These are phyloP conservation scores for Paraphoma sp. DNA, from an alignment of 2,329 filamentous ascomycete genomes.

Conservation along the genomic window DNA sequence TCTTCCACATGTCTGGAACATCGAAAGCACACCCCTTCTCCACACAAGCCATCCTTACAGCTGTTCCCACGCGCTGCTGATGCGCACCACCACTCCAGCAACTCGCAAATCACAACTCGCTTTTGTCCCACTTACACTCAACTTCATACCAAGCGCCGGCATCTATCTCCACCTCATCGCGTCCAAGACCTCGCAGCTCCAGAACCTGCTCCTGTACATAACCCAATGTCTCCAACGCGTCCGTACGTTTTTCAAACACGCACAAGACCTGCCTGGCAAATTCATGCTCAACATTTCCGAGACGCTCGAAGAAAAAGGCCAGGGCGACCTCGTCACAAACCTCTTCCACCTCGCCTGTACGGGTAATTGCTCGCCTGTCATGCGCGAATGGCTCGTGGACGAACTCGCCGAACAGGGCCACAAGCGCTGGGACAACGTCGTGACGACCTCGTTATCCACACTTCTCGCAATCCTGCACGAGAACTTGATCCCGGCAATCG, in stretches of 20 bases:
- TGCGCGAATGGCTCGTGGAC: constrained; percentile 89
- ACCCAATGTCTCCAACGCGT: constrained; percentile 81
- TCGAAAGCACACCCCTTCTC: constrained; percentile 57
- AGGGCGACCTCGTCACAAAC: constrained; percentile 74
- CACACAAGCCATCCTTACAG: constrained; percentile 76
- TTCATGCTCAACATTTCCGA: constrained; percentile 81
- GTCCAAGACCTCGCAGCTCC: constrained; percentile 84
- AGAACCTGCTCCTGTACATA: constrained; percentile 86
- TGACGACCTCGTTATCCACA: constrained; percentile 76
- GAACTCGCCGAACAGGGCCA: constrained; percentile 75
- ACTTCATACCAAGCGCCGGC: constrained; percentile 78
- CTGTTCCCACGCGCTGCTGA: constrained; percentile 78
- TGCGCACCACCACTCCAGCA: constrained; percentile 51
- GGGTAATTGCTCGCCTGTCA: constrained; percentile 74
- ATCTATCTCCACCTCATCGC: constrained; percentile 84
- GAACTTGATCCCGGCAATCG: constrained; percentile 85
- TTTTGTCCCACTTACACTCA: constrained; percentile 76
- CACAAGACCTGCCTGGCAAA: constrained; percentile 77
- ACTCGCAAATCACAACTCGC: constrained; percentile 42
- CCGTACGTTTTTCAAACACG: constrained; percentile 80
- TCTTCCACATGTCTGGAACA: constrained; percentile 52
- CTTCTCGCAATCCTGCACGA: constrained; percentile 82
- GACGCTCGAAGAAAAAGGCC: constrained; percentile 70
- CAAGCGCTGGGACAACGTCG: constrained; percentile 93
- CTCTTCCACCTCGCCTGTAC: constrained; percentile 86